phyloP scores from a whole-genome alignment of 441 rosid genomes.

The Pelargonium myrrhifolium region DNA sequence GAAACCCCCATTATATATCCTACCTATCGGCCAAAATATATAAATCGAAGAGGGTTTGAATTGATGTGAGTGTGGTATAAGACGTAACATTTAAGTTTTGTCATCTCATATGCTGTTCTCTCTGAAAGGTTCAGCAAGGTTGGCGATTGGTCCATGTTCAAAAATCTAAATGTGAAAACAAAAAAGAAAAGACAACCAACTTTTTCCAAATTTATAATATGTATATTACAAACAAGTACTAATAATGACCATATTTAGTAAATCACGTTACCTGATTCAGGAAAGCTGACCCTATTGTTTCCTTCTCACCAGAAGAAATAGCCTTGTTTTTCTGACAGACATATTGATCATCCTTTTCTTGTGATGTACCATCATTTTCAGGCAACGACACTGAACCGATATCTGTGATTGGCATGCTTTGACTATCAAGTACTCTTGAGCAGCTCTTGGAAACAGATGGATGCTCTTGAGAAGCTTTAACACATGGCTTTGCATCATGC shows the following conservation, averaged over 20 bases:
- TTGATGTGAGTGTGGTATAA: too few species aligned
- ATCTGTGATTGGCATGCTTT: slow-evolving; percentile 27
- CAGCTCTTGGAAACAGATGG: slow-evolving; percentile 29
- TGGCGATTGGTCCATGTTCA: neutral
- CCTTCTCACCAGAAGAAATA: slow-evolving; percentile 37
- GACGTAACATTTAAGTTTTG: neutral
- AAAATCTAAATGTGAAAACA: neutral
- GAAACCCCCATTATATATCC: too few species aligned
- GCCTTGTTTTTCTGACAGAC: slow-evolving; percentile 21
- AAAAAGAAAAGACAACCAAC: neutral
- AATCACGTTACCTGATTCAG: slow-evolving; percentile 51
- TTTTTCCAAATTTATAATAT: neutral
- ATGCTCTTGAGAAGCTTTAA: slow-evolving; percentile 20
- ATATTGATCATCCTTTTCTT: slow-evolving; percentile 15
- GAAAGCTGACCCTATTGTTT: slow-evolving; percentile 67
- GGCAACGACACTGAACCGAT: slow-evolving; percentile 23
- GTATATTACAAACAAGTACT: neutral
- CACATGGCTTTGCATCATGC: slow-evolving; percentile 18
- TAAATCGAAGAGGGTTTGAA: too few species aligned
- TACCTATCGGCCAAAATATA: too few species aligned
- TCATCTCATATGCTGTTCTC: neutral
- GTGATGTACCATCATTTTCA: slow-evolving; percentile 24
- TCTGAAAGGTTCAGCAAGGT: neutral
- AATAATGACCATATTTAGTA: neutral
- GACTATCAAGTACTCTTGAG: slow-evolving; percentile 21